These are phyloP conservation scores for Penicillium mononematosum DNA, from an alignment of 495 filamentous ascomycete species.

Conservation along the genomic window DNA sequence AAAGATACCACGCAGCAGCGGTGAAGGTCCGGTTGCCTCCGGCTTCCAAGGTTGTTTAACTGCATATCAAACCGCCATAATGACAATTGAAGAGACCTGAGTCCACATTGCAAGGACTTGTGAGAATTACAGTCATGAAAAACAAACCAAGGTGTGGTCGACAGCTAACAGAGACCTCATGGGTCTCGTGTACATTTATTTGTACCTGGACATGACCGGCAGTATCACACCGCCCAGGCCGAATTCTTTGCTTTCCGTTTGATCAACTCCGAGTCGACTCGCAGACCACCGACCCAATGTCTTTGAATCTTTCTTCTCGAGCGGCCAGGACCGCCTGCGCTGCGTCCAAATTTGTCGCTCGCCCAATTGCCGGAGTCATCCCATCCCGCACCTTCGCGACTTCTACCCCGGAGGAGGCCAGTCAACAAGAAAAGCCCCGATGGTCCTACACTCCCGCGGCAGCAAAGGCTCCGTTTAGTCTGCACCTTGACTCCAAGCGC, in stretches of 20 bases:
- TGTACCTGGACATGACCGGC: conserved; percentile 8
- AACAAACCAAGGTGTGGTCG: neutral
- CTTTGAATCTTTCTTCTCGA: conserved; percentile 38
- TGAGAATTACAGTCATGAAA: neutral
- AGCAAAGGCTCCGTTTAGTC: conserved; percentile 71
- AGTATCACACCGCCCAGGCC: conserved; percentile 33
- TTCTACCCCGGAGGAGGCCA: conserved; percentile 24
- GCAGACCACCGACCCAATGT: conserved; percentile 33
- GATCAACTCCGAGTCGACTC: conserved; percentile 19
- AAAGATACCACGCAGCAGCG: conserved; percentile 21
- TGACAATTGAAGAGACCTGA: neutral
- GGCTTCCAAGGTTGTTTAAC: conserved; percentile 2
- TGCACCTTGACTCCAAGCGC: conserved; percentile 47
- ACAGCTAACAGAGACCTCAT: conserved; percentile 2
- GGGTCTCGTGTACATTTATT: neutral
- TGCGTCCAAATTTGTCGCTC: conserved; percentile 24
- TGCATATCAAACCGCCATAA: conserved; percentile 11
- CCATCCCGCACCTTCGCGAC: conserved; percentile 31
- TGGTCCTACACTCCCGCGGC: conserved; percentile 79
- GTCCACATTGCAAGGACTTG: neutral
- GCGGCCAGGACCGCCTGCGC: conserved; percentile 38
- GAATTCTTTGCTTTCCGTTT: conserved; percentile 32
- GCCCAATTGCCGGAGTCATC: conserved; percentile 18
- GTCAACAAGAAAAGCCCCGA: conserved; percentile 57
- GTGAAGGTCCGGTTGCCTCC: conserved; percentile 16